A percentile compares a stretch with the other conserved stretches of the same genome.
These are phyloP conservation scores for Penicillium ochrochloron DNA, from an alignment of 495 filamentous ascomycete genomes.

Conservation along the genomic window DNA sequence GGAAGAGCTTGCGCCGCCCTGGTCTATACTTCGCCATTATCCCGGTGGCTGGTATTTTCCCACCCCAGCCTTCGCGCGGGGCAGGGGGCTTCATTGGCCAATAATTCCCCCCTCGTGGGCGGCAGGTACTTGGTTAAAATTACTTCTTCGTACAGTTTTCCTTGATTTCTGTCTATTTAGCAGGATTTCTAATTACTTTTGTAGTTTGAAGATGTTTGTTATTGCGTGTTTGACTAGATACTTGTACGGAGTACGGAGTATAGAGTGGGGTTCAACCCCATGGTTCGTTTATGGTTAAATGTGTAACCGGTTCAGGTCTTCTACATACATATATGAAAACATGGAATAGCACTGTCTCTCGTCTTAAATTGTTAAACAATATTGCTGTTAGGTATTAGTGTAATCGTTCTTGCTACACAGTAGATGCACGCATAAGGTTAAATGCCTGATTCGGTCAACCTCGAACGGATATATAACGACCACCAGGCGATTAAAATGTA, in stretches of 20 bases:
- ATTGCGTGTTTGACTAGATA: not conserved
- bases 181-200: not conserved
- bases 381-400: too few species aligned
- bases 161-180: not conserved
- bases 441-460: too few species aligned
- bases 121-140: not conserved
- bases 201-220: not conserved
- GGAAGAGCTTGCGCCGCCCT: constrained; percentile 10
- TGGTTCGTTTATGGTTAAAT: not conserved
- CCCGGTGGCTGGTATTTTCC: constrained; percentile 35
- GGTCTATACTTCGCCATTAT: constrained; percentile 28
- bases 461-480: too few species aligned
- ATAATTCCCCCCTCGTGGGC: constrained; percentile 5
- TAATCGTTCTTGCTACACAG: too few species aligned
- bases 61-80: constrained; percentile 37
- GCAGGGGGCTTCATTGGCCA: constrained; percentile 16
- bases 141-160: not conserved
- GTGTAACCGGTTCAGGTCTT: not conserved
- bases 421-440: too few species aligned
- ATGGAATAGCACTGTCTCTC: too few species aligned
- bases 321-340: too few species aligned
- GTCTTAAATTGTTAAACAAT: too few species aligned
- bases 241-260: not conserved
- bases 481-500: too few species aligned
- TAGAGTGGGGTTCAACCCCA: not conserved